These are phyloP conservation scores for Mrakia frigida DNA, from an alignment of 768 basidiomycete genomes.

Conservation along the genomic window DNA sequence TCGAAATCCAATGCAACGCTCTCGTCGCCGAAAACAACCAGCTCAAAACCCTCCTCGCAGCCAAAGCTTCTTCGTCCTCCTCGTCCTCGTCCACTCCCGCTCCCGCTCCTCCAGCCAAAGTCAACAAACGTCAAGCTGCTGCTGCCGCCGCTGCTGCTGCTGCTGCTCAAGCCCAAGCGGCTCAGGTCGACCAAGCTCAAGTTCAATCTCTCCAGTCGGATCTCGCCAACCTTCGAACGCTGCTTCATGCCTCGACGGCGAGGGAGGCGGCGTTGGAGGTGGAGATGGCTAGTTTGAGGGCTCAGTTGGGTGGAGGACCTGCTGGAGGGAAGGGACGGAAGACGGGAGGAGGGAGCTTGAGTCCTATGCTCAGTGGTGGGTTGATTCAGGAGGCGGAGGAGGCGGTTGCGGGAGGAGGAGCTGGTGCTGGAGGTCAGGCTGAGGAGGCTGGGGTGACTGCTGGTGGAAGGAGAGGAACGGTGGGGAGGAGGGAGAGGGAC, in stretches of 20 bases:
- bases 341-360: background rate
- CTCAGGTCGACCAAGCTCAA: background rate
- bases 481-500: slow-evolving; percentile 14
- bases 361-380: slow-evolving; percentile 19
- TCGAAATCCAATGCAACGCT: slow-evolving; percentile 66
- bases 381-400: background rate
- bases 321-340: background rate
- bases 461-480: background rate
- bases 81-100: background rate
- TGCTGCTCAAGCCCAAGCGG: background rate
- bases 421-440: background rate
- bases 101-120: background rate
- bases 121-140: background rate
- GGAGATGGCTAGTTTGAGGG: slow-evolving; percentile 25
- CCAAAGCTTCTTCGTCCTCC: background rate
- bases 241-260: slow-evolving; percentile 24
- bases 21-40: slow-evolving; percentile 23
- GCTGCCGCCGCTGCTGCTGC: background rate
- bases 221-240: slow-evolving; percentile 15
- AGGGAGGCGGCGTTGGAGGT: slow-evolving; percentile 29
- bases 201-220: slow-evolving; percentile 21
- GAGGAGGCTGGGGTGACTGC: background rate
- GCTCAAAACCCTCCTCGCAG: slow-evolving; percentile 10
- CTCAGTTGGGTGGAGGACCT: background rate
- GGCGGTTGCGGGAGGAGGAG: background rate